These are phyloP conservation scores for Phaeosphaeriaceae sp. DNA, from an alignment of 2,329 filamentous ascomycete genomes.

Conservation along the genomic window DNA sequence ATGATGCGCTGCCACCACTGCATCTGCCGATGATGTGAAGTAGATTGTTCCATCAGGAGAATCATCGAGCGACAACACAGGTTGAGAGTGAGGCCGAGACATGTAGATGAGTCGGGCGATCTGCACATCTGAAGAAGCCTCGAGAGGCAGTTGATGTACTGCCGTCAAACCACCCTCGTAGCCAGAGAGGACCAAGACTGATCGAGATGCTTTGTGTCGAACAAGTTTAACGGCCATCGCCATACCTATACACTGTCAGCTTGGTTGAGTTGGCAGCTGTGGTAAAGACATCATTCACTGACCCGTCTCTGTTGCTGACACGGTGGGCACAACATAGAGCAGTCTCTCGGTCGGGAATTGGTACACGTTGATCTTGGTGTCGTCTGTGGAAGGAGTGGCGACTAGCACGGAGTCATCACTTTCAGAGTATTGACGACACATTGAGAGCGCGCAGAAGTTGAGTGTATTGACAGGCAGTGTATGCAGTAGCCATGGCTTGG, in stretches of 20 bases:
- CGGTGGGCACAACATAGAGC: constrained; percentile 63
- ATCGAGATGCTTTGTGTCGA: constrained; percentile 23
- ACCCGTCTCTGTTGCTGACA: constrained; percentile 54
- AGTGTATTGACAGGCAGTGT: constrained; percentile 86
- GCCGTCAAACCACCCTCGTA: constrained; percentile 85
- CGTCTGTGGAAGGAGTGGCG: constrained; percentile 71
- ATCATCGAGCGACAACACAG: constrained; percentile 71
- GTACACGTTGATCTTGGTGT: constrained; percentile 77
- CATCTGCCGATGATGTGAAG: constrained; percentile 83
- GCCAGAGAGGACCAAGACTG: constrained; percentile 72
- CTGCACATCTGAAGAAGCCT: constrained; percentile 31
- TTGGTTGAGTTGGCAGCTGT: no score
- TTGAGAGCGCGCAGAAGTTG: constrained; percentile 90
- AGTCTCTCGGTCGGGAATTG: constrained; percentile 77
- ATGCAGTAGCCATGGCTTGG: constrained; percentile 84
- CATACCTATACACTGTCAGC: constrained; percentile 70
- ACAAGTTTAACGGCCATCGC: constrained; percentile 75
- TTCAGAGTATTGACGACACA: constrained; percentile 49
- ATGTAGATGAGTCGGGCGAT: constrained; percentile 64
- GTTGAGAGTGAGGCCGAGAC: constrained; percentile 75
- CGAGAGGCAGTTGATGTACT: constrained; percentile 63
- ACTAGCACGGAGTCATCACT: constrained; percentile 62
- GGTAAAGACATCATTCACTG: constrained; percentile 5
- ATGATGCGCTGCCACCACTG: constrained; percentile 77
- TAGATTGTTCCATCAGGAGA: constrained; percentile 61